Conservation (phyloP, 2,329 filamentous ascomycete genomes). For the Escovopsis sp. region DNA sequence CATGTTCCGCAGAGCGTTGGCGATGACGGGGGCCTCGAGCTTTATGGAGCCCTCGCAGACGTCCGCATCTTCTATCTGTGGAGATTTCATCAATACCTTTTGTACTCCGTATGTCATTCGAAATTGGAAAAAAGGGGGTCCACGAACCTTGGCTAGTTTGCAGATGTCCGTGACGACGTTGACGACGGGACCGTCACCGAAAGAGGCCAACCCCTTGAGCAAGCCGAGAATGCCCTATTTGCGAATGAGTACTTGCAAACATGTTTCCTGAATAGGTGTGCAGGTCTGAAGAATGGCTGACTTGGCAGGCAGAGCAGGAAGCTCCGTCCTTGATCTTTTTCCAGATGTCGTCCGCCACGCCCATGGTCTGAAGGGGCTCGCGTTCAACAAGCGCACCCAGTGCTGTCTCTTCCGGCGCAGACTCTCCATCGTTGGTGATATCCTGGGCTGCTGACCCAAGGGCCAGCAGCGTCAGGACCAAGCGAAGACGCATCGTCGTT, state of each 20-base stretch:
- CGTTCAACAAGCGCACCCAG: slow-evolving; percentile 2
- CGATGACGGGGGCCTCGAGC: slow-evolving; percentile 38
- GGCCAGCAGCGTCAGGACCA: slow-evolving; percentile 7
- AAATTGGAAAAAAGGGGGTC: not conserved
- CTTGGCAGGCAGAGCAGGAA: slow-evolving; percentile 14
- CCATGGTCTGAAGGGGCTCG: slow-evolving; percentile 3
- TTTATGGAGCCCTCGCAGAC: slow-evolving; percentile 38
- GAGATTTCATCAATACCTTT: too few species aligned
- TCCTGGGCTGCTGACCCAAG: slow-evolving; percentile 5
- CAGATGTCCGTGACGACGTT: slow-evolving; percentile 17
- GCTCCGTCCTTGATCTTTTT: slow-evolving; percentile 11
- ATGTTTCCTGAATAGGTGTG: too few species aligned
- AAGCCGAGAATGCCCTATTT: slow-evolving; percentile 13
- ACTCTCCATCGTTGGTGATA: not conserved
- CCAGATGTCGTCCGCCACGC: slow-evolving; percentile 11
- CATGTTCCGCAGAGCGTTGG: slow-evolving; percentile 32
- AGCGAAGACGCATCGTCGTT: slow-evolving; percentile 7
- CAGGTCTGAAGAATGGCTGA: slow-evolving; percentile 2
- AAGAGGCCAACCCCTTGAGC: slow-evolving; percentile 27
- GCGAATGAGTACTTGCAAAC: too few species aligned
- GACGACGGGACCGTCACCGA: slow-evolving; percentile 28
- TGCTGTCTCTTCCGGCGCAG: slow-evolving; percentile 2
- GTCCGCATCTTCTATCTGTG: slow-evolving; percentile 34
- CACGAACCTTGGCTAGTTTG: slow-evolving; percentile 17
- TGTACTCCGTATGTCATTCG: too few species aligned